These are phyloP conservation scores for Phoma sp. DNA, from an alignment of 2,329 filamentous ascomycete species.

Conservation along the genomic window DNA sequence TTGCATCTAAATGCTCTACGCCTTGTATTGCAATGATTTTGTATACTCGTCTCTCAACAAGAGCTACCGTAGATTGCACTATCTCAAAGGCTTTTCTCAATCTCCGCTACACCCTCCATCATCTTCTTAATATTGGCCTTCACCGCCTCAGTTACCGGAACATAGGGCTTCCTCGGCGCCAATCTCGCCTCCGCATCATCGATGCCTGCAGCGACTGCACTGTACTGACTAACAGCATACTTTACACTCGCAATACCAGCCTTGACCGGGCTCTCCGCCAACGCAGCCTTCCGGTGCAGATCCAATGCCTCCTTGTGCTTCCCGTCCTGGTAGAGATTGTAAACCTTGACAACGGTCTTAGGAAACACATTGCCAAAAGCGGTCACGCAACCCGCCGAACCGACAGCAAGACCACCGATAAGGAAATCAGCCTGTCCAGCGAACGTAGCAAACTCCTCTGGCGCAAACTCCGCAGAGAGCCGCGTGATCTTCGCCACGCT, in stretches of 20 bases:
- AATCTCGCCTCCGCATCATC: constrained; percentile 38
- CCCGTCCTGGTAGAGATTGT: constrained; percentile 65
- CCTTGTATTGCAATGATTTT: no score
- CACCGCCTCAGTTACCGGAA: constrained; percentile 33
- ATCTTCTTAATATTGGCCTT: constrained; percentile 29
- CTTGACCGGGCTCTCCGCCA: constrained; percentile 71
- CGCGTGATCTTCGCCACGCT: constrained; percentile 74
- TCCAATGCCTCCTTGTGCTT: constrained; percentile 63
- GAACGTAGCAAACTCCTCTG: constrained; percentile 68
- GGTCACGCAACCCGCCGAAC: constrained; percentile 62
- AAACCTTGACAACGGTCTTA: constrained; percentile 63
- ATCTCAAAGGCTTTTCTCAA: constrained; percentile 27
- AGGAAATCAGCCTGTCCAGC: constrained; percentile 78
- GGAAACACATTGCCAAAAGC: constrained; percentile 65
- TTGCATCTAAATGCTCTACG: no score
- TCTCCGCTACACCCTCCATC: constrained; percentile 34
- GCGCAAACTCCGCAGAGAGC: constrained; percentile 58
- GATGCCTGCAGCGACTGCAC: constrained; percentile 64
- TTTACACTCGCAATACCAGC: constrained; percentile 71
- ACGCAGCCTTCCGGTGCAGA: constrained; percentile 66
- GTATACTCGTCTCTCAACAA: no score
- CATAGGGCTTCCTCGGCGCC: constrained; percentile 36
- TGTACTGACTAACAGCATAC: constrained; percentile 67
- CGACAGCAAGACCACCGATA: constrained; percentile 60
- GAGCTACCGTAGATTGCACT: no score